Evolutionary conservation across 2,329 filamentous ascomycete species (phyloP).

Genomic region (Bipolaris zeicola): DNA sequence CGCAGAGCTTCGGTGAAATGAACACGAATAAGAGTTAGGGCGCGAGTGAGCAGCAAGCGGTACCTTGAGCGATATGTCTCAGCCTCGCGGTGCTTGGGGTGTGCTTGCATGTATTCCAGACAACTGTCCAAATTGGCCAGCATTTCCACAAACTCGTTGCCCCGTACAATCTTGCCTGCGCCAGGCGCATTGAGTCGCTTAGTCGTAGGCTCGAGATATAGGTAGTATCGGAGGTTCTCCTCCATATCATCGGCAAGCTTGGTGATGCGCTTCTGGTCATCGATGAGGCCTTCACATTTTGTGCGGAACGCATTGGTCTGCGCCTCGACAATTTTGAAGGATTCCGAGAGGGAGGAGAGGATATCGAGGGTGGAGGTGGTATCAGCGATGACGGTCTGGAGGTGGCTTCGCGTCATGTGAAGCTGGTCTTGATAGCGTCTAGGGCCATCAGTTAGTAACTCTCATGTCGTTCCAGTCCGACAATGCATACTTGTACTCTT

Average conservation of each 20-base stretch:
- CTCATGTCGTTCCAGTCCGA: neutral
- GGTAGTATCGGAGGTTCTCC: slow-evolving; percentile 91
- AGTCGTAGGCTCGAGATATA: slow-evolving; percentile 89
- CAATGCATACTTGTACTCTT: slow-evolving; percentile 70
- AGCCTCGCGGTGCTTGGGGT: slow-evolving; percentile 84
- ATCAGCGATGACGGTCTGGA: slow-evolving; percentile 77
- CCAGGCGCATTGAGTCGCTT: slow-evolving; percentile 89
- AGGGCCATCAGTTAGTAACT: neutral
- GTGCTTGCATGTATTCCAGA: slow-evolving; percentile 86
- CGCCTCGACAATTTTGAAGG: slow-evolving; percentile 83
- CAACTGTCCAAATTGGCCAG: slow-evolving; percentile 86
- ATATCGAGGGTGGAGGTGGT: slow-evolving; percentile 77
- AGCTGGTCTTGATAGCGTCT: slow-evolving; percentile 78
- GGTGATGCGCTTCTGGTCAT: slow-evolving; percentile 79
- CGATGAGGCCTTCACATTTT: slow-evolving; percentile 85
- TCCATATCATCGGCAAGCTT: slow-evolving; percentile 82
- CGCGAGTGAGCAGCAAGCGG: slow-evolving; percentile 74
- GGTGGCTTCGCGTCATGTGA: slow-evolving; percentile 77
- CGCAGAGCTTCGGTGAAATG: slow-evolving; percentile 68
- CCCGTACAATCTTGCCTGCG: slow-evolving; percentile 82
- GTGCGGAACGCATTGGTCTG: slow-evolving; percentile 93
- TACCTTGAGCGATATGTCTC: slow-evolving; percentile 88
- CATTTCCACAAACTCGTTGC: slow-evolving; percentile 85
- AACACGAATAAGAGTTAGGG: slow-evolving; percentile 69
- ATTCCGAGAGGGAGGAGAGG: slow-evolving; percentile 78